Evolutionary conservation across 805 yeast species (phyloP), one percentile per base, ranked within the genome.

Genomic region (Schwanniomyces yamadae): DNA sequence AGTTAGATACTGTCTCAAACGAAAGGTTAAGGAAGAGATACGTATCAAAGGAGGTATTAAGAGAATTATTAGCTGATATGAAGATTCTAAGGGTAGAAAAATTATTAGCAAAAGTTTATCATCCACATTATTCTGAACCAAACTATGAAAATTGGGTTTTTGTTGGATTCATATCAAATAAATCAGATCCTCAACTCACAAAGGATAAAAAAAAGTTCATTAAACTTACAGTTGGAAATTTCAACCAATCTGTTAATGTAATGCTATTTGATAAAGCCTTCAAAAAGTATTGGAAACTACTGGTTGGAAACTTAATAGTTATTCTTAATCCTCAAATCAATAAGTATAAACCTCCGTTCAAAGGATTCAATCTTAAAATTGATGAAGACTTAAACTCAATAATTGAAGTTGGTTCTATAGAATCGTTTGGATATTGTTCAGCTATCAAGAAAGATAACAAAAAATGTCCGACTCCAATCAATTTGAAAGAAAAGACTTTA

Each of bases 61-160:
- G 59, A 1, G 28, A 42, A 4, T 49, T 73, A 3, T 46, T 87
- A 6, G 44, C 55, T 10, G 75, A 73, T 11, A 72, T 75, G 41
- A 78, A 80, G 45, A 54, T 82, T 1, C 57, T 85, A 30, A 63
- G 84, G 26, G 54, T 86, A 2, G 73, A 74, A 7, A 78, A 80
- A 45, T 55, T 84, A 2, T 69, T 77, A 46, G 82, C 87, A 1
- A 78, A 80, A 44, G 78, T 89, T 1, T 45, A 55, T 19, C 82
- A 93, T 2, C 93, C 95, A 0, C 66, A 75, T 14, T 89, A 75
- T 51, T 54, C 60, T 5, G 84, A 84, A 31, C 95, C 96, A 0
- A 60, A 62, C 22, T 81, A 82, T 49, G 60, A 82, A 3, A 89
- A 90, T 52, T 89, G 88, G 84, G 81, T 82, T n/a, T 73, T 80